A percentile compares a stretch with the other conserved stretches of the same genome.
Conservation (phyloP, 2,329 filamentous ascomycete species). For the Aspergillus proliferans region DNA sequence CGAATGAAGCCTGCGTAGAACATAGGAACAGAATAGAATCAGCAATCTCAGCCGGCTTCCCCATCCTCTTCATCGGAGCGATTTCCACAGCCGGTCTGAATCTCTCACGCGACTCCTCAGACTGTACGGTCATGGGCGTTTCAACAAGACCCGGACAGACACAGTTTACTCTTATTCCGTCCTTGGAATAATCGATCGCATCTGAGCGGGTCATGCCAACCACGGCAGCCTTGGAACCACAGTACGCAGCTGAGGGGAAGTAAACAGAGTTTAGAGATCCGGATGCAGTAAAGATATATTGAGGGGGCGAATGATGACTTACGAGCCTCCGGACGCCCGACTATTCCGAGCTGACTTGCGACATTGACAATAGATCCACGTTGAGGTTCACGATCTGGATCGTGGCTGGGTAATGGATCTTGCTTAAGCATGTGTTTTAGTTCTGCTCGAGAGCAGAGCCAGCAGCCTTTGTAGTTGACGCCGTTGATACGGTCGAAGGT, state of each 20-base stretch:
- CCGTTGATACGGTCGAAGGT: constrained; percentile 50
- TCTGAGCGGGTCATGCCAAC: constrained; percentile 53
- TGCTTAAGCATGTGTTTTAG: constrained; percentile 44
- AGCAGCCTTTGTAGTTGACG: constrained; percentile 51
- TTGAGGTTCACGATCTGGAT: constrained; percentile 28
- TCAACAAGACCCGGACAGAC: constrained; percentile 41
- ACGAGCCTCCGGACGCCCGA: constrained; percentile 43
- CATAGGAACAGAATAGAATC: constrained; percentile 47
- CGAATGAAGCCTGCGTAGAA: constrained; percentile 45
- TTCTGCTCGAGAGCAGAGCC: constrained; percentile 43
- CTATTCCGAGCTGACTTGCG: constrained; percentile 49
- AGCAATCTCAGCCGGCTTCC: constrained; percentile 45
- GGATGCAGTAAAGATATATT: background rate
- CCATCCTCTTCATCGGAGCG: constrained; percentile 49
- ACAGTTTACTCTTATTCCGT: constrained; percentile 29
- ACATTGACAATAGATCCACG: constrained; percentile 49
- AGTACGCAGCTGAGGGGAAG: constrained; percentile 45
- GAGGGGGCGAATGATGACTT: constrained; percentile 14
- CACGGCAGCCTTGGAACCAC: constrained; percentile 53
- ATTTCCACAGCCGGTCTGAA: constrained; percentile 41
- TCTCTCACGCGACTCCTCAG: constrained; percentile 33
- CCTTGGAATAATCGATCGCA: constrained; percentile 50
- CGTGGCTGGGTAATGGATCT: constrained; percentile 37
- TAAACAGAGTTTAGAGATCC: background rate
- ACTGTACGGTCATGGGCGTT: constrained; percentile 43